phyloP scores from a whole-genome alignment of 2,329 filamentous ascomycete species.

The Alternaria sp. region DNA sequence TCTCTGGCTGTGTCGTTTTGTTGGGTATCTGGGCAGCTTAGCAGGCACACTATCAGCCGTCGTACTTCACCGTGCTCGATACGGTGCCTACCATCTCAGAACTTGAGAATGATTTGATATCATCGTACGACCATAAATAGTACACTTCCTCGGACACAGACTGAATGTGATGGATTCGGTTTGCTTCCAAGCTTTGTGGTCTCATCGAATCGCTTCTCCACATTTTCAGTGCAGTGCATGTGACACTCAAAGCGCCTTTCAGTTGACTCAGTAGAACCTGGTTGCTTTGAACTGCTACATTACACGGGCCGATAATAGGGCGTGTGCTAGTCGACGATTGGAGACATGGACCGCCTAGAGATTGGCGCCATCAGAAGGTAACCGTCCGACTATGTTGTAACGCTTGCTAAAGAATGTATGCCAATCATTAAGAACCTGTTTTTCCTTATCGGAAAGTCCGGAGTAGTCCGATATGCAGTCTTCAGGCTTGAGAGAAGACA shows the following conservation, averaged over 20 bases:
- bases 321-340: not conserved
- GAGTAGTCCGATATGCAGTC: slow-evolving; percentile 84
- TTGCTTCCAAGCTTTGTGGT: not conserved
- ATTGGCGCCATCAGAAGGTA: slow-evolving; percentile 31
- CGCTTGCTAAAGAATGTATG: slow-evolving; percentile 94
- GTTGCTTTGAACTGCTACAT: not conserved
- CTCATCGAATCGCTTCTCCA: not conserved
- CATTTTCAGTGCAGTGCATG: not conserved
- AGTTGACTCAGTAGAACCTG: not conserved
- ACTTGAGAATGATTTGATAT: not conserved
- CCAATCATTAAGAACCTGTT: slow-evolving; percentile 88
- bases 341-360: slow-evolving; percentile 10
- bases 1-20: not conserved
- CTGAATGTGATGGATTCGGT: not conserved
- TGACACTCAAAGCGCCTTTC: not conserved
- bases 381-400: slow-evolving; percentile 82
- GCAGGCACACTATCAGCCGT: not conserved
- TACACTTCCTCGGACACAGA: not conserved
- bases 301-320: not conserved
- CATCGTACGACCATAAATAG: not conserved
- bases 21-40: not conserved
- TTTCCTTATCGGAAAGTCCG: slow-evolving; percentile 83
- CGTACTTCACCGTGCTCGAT: not conserved
- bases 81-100: not conserved
- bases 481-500: slow-evolving; percentile 83